Base-by-base conservation (phyloP, 2,329 filamentous ascomycete species). In the Lecanoromycetidae sp. region DNA sequence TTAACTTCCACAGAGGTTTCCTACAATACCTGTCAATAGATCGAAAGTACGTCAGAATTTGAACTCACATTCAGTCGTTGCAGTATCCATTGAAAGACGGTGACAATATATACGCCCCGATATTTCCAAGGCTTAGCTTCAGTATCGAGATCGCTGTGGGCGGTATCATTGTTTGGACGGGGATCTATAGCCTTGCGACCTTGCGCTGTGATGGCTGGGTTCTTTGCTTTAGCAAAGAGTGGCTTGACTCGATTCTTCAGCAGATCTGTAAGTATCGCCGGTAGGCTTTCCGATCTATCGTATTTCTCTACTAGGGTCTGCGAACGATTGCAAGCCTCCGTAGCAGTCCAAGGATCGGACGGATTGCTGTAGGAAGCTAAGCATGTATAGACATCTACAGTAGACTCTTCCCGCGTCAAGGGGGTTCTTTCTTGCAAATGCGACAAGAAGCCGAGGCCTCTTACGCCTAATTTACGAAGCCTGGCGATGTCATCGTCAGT, bases 181-280 rank as follows among this genome's bases (percentile, higher is more conserved):
- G 69, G 61, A 25, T 63, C 58, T 41, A 70, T 75, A 32, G 69
- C 69, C 57, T 74, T 77, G 26, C 76, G 71, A 19, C 79, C 78
- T 4, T 73, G 67, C 2, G 71, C 62, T 3, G 79, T 81, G 37
- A 83, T 64, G 2, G 66, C 66, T 2, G 61, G 60, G 4, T 76
- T 71, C 17, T 70, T 73, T 13, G 74, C 68, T 49, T 70, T 71
- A 23, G 71, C 70, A 66, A 88, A 87, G 5, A 84, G 65, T 23
- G 80, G 80, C 30, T 79, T 79, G 42, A 88, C 70, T 57, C 79
- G 79, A 56, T 66, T 64, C 52, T 73, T 68, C 3, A 88, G 72
- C 47, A 87, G 67, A 32, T 71, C 64, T n/a, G 71, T 66, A 15
- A 72, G 65, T 54, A 52, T 12, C n/a, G 19, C 23, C n/a, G 46